These are phyloP conservation scores for Capsicum baccatum DNA, from an alignment of 257 asterid genomes.

Conservation along the genomic window DNA sequence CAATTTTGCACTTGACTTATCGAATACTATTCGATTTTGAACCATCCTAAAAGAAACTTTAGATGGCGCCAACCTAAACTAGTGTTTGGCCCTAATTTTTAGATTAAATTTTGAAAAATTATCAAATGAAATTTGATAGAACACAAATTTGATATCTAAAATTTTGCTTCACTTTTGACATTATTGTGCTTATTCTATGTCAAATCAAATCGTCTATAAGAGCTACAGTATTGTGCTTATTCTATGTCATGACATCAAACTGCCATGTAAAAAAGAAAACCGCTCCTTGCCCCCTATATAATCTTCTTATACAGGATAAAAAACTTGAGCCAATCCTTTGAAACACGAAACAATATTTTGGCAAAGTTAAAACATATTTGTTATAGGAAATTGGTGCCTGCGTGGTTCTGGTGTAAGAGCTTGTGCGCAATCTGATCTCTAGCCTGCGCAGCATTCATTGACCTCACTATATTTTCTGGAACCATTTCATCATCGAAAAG, in stretches of 20 bases:
- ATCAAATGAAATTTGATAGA: no score
- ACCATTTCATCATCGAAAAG: conserved; percentile 62
- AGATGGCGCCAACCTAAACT: no score
- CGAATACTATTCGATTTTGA: no score
- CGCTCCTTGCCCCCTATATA: neutral
- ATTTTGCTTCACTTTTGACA: neutral
- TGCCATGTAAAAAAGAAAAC: conserved; percentile 37
- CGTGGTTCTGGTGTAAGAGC: conserved; percentile 68
- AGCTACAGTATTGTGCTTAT: conserved; percentile 31
- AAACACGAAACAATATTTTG: neutral
- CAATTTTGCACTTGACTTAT: no score
- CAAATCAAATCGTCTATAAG: neutral
- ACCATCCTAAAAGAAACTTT: no score
- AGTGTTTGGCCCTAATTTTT: no score
- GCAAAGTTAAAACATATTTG: neutral
- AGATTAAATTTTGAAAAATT: no score
- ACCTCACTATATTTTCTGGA: conserved; percentile 55
- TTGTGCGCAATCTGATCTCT: conserved; percentile 81
- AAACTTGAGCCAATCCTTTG: neutral
- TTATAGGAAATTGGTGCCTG: conserved; percentile 56
- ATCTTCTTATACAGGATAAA: neutral
- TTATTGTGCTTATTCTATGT: neutral
- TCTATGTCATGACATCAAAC: conserved; percentile 35
- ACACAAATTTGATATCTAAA: neutral
- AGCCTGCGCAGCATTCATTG: conserved; percentile 49